Evolutionary conservation across 345 rosid genomes (phyloP), one percentile per base, ranked within the genome.

Genomic region (Camelina laxa): DNA sequence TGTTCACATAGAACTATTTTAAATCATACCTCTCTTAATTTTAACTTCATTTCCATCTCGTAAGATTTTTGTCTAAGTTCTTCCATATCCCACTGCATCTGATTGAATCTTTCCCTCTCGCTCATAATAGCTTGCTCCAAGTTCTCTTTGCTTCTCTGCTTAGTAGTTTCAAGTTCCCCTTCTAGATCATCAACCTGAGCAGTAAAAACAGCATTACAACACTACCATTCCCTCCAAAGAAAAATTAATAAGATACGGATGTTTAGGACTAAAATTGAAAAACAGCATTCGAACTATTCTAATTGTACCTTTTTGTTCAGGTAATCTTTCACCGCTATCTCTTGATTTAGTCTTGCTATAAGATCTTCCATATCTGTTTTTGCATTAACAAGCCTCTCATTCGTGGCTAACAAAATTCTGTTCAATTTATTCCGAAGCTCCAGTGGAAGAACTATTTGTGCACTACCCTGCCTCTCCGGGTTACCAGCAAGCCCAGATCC

Each of bases 51-150:
- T 79, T 92, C 99, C 97, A 92, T 87, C 82, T 91, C 92, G 76
- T 88, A 75, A n/a, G 93, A 85, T 79, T 87, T 89, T 49, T 81
- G 91, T 70, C 86, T 84, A 68, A 96, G 83, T 76, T 96, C 99
- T 84, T 96, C 96, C 97, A 96, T 92, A 70, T 96, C 98, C 99
- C 99, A 96, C 85, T 96, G 98, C 91, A 91, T 88, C 77, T 89
- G 91, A 41, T 93, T 96, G 24, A 82, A 58, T 79, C 89, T 88
- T 82, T 96, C 99, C 71, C 95, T 91, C 85, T 96, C 99, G 5
- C 82, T 77, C 76, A 89, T 76, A 82, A 92, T 82, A 67, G 99
- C 98, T 70, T 89, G 96, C 81, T 92, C 90, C 75, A 96, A 72
- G 67, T 85, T 96, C 82, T 96, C 99, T 86, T 82, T 89, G 75